A percentile compares a stretch with the other conserved stretches of the same genome.
Conservation (phyloP, 2,329 filamentous ascomycete genomes). For the Aaosphaeria pasadenensis region DNA sequence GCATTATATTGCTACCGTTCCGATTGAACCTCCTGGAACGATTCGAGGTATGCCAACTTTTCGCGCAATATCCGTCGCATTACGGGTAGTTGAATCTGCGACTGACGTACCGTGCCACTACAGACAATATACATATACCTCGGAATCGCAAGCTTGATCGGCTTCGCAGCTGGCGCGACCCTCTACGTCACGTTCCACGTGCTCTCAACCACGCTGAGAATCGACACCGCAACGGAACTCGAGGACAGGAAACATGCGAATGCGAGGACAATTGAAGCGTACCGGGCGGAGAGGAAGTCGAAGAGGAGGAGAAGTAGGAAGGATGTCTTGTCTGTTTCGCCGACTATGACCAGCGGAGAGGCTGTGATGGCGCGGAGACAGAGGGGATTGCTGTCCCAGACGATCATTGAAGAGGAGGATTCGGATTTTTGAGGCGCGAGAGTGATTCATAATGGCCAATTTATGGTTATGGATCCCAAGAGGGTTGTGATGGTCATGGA, state of each 20-base stretch:
- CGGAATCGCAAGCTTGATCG: constrained; percentile 64
- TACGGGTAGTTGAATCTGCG: neutral
- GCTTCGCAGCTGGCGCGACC: constrained; percentile 60
- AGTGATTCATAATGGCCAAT: too few species aligned
- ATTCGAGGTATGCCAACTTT: constrained; percentile 50
- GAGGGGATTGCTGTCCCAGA: constrained; percentile 59
- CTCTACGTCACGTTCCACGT: constrained; percentile 57
- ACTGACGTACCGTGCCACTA: neutral
- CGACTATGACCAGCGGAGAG: constrained; percentile 21
- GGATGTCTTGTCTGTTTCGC: neutral
- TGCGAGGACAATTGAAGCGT: constrained; percentile 23
- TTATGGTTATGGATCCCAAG: too few species aligned
- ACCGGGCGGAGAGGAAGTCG: constrained; percentile 21
- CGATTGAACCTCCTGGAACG: constrained; percentile 44
- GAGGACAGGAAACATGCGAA: constrained; percentile 5
- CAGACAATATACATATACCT: constrained; percentile 57
- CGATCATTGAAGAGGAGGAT: constrained; percentile 71
- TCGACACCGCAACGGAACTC: constrained; percentile 31
- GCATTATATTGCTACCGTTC: constrained; percentile 48
- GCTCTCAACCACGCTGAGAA: constrained; percentile 49
- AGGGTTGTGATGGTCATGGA: too few species aligned
- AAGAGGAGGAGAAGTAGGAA: constrained; percentile 11
- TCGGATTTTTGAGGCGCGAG: constrained; percentile 40
- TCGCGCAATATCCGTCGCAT: neutral
- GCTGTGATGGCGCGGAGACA: constrained; percentile 20